phyloP scores from a whole-genome alignment of 129 eudicot species.

The Ambrosia trifida region DNA sequence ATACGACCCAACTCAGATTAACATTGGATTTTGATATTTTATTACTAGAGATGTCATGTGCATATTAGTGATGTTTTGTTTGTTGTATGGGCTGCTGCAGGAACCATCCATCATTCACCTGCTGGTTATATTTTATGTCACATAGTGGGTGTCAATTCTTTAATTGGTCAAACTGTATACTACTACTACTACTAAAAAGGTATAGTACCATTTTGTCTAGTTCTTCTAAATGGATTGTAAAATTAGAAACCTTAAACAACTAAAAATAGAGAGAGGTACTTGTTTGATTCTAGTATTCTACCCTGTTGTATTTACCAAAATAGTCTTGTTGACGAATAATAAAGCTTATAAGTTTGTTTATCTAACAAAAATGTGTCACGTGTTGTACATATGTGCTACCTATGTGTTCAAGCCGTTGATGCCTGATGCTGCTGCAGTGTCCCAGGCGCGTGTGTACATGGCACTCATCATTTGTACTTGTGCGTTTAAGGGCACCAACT shows the following conservation, averaged over 20 bases:
- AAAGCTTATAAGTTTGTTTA: too few relatives aligned
- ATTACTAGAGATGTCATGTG: too few relatives aligned
- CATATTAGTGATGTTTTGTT: not conserved
- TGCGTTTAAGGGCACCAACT: too few relatives aligned
- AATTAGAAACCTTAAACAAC: not conserved
- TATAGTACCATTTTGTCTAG: conserved; percentile 29
- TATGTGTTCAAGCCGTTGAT: too few relatives aligned
- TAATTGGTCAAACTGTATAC: conserved; percentile 56
- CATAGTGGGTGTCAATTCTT: conserved; percentile 61
- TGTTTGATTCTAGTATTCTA: conserved; percentile 20
- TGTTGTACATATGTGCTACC: too few relatives aligned
- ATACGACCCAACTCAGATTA: too few relatives aligned
- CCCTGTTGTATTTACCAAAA: not conserved
- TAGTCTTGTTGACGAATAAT: too few relatives aligned
- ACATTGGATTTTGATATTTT: too few relatives aligned
- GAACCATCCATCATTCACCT: conserved; percentile 39
- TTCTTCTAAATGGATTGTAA: conserved; percentile 26
- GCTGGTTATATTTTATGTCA: conserved; percentile 37
- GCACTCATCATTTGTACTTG: too few relatives aligned
- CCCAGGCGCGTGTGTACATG: too few relatives aligned
- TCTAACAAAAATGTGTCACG: too few relatives aligned
- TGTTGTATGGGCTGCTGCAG: conserved; percentile 35
- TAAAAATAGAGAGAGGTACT: conserved; percentile 26
- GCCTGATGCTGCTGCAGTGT: too few relatives aligned
- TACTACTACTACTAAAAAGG: conserved; percentile 22